A percentile compares a stretch with the other conserved stretches of the same genome.
Conservation (phyloP, 805 yeast genomes). For the Starmerella riodocensis region DNA sequence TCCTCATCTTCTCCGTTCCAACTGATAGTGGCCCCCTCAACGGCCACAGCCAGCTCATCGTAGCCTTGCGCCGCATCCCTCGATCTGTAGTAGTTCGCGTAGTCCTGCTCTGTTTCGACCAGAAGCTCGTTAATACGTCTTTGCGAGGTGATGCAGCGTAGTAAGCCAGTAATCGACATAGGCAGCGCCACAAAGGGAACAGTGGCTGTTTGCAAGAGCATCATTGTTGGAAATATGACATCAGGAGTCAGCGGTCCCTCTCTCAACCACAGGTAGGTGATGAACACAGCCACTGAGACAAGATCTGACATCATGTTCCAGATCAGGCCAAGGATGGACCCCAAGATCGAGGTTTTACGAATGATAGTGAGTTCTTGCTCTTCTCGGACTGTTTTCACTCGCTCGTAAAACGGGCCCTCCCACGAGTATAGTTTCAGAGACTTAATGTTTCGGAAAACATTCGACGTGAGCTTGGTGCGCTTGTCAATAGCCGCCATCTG, state of each 20-base stretch:
- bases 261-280: slow-evolving; percentile 52
- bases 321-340: slow-evolving; percentile 32
- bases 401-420: slow-evolving; percentile 75
- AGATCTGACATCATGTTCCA: slow-evolving; percentile 61
- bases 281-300: slow-evolving; percentile 81
- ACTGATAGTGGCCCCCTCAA: slow-evolving; percentile 29
- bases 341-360: slow-evolving; percentile 47
- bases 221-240: slow-evolving; percentile 54
- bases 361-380: slow-evolving; percentile 70
- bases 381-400: slow-evolving; percentile 59
- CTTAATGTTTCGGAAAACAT: slow-evolving; percentile 77
- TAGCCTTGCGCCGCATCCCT: slow-evolving; percentile 37
- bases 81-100: slow-evolving; percentile 45
- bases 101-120: slow-evolving; percentile 58
- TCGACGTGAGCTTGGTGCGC: slow-evolving; percentile 75
- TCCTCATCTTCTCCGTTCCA: slow-evolving; percentile 44
- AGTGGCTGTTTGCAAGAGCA: slow-evolving; percentile 54
- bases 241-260: slow-evolving; percentile 68
- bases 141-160: slow-evolving; percentile 58
- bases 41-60: slow-evolving; percentile 45
- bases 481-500: slow-evolving; percentile 84
- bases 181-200: slow-evolving; percentile 89
- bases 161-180: slow-evolving; percentile 64
- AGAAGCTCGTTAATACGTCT: slow-evolving; percentile 59
- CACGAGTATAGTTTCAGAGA: slow-evolving; percentile 89